Conservation (phyloP, 2,329 filamentous ascomycete genomes). For the Aspergillus intermedius region DNA sequence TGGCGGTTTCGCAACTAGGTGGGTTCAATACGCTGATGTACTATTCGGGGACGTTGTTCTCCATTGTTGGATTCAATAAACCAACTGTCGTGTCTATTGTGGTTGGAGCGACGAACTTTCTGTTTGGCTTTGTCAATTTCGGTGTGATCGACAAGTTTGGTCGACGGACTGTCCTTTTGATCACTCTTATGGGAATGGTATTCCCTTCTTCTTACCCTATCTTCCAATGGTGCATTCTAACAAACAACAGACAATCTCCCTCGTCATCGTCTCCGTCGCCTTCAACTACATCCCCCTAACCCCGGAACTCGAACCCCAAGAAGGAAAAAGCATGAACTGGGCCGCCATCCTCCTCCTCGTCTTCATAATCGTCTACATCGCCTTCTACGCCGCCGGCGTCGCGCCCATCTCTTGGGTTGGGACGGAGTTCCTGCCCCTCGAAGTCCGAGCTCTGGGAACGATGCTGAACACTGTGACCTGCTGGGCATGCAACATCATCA, state of each 20-base stretch:
- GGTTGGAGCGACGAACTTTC: constrained; percentile 29
- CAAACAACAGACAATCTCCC: constrained; percentile 7
- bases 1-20: constrained; percentile 43
- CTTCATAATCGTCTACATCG: constrained; percentile 40
- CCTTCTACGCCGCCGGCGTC: constrained; percentile 41
- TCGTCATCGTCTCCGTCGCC: constrained; percentile 35
- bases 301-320: constrained; percentile 31
- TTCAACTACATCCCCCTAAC: constrained; percentile 46
- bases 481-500: constrained; percentile 43
- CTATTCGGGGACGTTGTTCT: constrained; percentile 39
- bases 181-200: constrained; percentile 41
- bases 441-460: constrained; percentile 44
- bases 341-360: constrained; percentile 35
- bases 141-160: constrained; percentile 41
- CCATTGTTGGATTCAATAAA: constrained; percentile 46
- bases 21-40: constrained; percentile 44
- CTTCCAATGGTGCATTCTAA: neutral
- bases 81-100: constrained; percentile 45
- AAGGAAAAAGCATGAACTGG: constrained; percentile 26
- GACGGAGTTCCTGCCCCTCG: constrained; percentile 43
- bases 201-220: neutral
- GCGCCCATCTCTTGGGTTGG: constrained; percentile 45
- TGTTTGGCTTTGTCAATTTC: constrained; percentile 45
- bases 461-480: constrained; percentile 35
- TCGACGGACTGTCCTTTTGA: constrained; percentile 38